A percentile compares a stretch with the other conserved stretches of the same genome.
phyloP scores from a whole-genome alignment of 1,139 yeast genomes.

The Scheffersomyces stambukii region DNA sequence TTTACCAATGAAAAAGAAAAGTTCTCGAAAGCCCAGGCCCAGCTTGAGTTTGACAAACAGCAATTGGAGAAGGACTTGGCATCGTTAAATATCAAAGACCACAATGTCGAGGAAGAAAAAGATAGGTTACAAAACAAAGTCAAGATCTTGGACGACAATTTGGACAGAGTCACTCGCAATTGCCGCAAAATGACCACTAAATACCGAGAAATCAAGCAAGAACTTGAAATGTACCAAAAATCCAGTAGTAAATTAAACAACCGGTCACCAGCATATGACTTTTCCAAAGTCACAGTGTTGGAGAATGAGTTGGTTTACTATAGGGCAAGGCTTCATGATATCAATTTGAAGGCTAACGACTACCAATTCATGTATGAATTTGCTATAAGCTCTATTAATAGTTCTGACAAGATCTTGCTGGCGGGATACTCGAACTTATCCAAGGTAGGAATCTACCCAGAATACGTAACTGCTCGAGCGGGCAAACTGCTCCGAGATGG shows the following conservation, averaged over 20 bases:
- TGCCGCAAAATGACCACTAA: constrained; percentile 7
- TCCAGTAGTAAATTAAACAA: constrained; percentile 2
- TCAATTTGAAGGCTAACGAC: constrained; percentile 41
- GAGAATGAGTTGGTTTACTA: constrained; percentile 30
- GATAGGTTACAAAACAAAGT: constrained; percentile 4
- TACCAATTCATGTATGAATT: constrained; percentile 50
- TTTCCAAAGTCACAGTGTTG: constrained; percentile 4
- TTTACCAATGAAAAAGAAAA: no score
- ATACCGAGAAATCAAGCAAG: constrained; percentile 1
- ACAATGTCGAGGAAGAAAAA: no score
- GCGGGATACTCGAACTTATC: constrained; percentile 42
- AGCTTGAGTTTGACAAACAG: no score
- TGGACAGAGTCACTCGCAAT: constrained; percentile 6
- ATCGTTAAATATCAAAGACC: no score
- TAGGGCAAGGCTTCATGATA: constrained; percentile 35
- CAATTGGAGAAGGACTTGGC: no score
- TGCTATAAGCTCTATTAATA: constrained; percentile 42
- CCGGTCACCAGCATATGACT: no score
- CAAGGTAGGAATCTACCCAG: constrained; percentile 50
- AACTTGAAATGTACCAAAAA: constrained; percentile 2
- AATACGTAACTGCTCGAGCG: constrained; percentile 12
- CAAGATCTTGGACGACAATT: constrained; percentile 4
- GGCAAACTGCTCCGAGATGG: constrained; percentile 4
- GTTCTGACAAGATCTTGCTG: constrained; percentile 31
- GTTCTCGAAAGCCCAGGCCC: no score